Conservation (phyloP, 164 flowering plant genomes). For the Aristolochia californica region DNA sequence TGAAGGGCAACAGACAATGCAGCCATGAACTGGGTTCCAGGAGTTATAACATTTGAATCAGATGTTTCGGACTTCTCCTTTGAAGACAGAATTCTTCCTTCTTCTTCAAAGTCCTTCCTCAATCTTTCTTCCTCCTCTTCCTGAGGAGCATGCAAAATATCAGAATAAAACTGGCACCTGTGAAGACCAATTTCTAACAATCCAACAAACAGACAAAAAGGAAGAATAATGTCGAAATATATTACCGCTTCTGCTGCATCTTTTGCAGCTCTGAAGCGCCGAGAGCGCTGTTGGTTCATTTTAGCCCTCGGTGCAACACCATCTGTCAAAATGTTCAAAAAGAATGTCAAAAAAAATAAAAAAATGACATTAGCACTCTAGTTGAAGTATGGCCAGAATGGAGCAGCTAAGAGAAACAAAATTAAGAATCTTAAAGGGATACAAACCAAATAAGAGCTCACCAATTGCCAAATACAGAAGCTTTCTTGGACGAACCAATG, state of each 20-base stretch:
- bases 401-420: not conserved
- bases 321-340: slow-evolving; percentile 31
- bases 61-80: slow-evolving; percentile 74
- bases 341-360: slow-evolving; percentile 4
- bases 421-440: not conserved
- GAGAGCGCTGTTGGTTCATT: slow-evolving; percentile 97
- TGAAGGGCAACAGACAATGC: slow-evolving; percentile 88
- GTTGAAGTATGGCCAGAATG: not conserved
- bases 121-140: slow-evolving; percentile 85
- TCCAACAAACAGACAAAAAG: not conserved
- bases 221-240: not conserved
- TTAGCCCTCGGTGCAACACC: slow-evolving; percentile 99
- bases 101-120: slow-evolving; percentile 61
- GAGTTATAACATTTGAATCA: slow-evolving; percentile 96
- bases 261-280: slow-evolving; percentile 97
- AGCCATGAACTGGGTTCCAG: slow-evolving; percentile 94
- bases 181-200: not conserved
- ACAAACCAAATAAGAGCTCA: slow-evolving; percentile 19
- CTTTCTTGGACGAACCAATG: slow-evolving; percentile 89
- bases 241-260: slow-evolving; percentile 96
- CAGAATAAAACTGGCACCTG: not conserved
- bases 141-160: slow-evolving; percentile 24
- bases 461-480: slow-evolving; percentile 95
- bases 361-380: not conserved
- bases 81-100: slow-evolving; percentile 29